Percentiles rank a stretch among this genome's conserved stretches.
Evolutionary conservation across 371 early-diverging fungal genomes (phyloP).

Genomic region (Mucor piriformis): DNA sequence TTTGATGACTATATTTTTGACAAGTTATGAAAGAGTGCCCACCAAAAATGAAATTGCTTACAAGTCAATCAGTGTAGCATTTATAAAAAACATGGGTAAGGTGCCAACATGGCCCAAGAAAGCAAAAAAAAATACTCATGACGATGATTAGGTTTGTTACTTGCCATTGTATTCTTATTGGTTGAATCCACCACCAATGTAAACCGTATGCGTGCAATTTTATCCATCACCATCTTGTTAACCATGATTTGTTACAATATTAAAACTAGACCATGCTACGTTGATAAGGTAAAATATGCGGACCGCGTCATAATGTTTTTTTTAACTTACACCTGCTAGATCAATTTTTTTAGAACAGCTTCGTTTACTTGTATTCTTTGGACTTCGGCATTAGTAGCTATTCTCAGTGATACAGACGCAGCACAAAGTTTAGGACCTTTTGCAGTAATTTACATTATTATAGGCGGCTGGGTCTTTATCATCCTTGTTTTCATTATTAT

Average conservation of each 20-base stretch:
- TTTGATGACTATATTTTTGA: constrained; percentile 67
- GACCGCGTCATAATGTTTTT: not conserved
- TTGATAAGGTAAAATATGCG: constrained; percentile 47
- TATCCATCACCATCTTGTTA: constrained; percentile 58
- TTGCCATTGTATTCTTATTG: constrained; percentile 58
- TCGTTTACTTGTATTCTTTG: constrained; percentile 64
- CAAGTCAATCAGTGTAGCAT: constrained; percentile 70
- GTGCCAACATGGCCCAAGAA: not conserved
- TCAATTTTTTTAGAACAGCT: constrained; percentile 62
- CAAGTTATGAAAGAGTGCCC: constrained; percentile 72
- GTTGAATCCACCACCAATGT: constrained; percentile 60
- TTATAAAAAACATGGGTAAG: constrained; percentile 72
- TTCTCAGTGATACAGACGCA: constrained; percentile 53
- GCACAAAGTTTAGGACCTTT: constrained; percentile 48
- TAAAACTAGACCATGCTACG: constrained; percentile 61
- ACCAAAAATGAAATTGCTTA: constrained; percentile 71
- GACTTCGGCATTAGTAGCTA: constrained; percentile 57
- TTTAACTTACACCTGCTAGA: too few species aligned
- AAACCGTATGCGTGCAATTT: constrained; percentile 54
- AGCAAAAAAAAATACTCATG: not conserved
- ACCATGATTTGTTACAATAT: constrained; percentile 69
- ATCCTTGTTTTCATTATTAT: constrained; percentile 48
- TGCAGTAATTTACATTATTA: constrained; percentile 56
- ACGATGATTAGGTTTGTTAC: constrained; percentile 39
- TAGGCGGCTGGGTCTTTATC: constrained; percentile 58